A percentile compares a stretch with the other conserved stretches of the same genome.
These are phyloP conservation scores for Sporothrix brunneoviolacea DNA, from an alignment of 2,329 filamentous ascomycete species.

Conservation along the genomic window DNA sequence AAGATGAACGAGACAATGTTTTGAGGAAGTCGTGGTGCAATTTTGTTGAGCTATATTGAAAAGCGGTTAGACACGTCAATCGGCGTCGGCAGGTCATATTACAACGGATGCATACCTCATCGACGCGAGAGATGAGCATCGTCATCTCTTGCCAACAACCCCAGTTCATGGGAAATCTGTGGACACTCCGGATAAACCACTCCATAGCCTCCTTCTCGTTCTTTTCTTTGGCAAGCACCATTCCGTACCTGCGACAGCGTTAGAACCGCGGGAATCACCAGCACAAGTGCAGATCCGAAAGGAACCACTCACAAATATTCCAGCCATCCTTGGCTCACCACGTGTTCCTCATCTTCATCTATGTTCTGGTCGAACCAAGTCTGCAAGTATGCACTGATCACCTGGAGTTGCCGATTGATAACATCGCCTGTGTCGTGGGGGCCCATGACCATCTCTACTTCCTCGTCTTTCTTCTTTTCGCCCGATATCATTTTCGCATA, in stretches of 20 bases:
- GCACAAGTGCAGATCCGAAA: no score
- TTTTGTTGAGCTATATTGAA: slow-evolving; percentile 67
- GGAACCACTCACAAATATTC: slow-evolving; percentile 73
- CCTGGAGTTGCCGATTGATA: slow-evolving; percentile 75
- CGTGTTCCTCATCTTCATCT: slow-evolving; percentile 50
- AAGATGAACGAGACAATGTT: slow-evolving; percentile 95
- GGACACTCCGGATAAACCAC: slow-evolving; percentile 82
- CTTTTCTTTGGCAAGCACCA: slow-evolving; percentile 83
- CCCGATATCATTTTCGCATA: slow-evolving; percentile 91
- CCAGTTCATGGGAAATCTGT: slow-evolving; percentile 93
- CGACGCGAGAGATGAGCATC: slow-evolving; percentile 67
- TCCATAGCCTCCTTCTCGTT: slow-evolving; percentile 79
- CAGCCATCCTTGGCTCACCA: slow-evolving; percentile 79
- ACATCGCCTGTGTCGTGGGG: slow-evolving; percentile 82
- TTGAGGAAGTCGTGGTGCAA: slow-evolving; percentile 68
- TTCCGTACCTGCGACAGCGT: slow-evolving; percentile 62
- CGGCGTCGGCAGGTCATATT: background rate
- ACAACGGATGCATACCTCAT: slow-evolving; percentile 69
- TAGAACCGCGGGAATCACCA: no score
- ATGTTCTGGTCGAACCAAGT: slow-evolving; percentile 69
- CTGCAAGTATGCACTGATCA: slow-evolving; percentile 68
- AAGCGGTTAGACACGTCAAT: no score
- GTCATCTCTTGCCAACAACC: slow-evolving; percentile 93
- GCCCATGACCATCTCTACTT: slow-evolving; percentile 94
- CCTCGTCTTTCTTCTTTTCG: slow-evolving; percentile 93